Conservation (phyloP, 225 moss, liverwort and hornwort genomes). For the Pseudoscleropodium purum region DNA sequence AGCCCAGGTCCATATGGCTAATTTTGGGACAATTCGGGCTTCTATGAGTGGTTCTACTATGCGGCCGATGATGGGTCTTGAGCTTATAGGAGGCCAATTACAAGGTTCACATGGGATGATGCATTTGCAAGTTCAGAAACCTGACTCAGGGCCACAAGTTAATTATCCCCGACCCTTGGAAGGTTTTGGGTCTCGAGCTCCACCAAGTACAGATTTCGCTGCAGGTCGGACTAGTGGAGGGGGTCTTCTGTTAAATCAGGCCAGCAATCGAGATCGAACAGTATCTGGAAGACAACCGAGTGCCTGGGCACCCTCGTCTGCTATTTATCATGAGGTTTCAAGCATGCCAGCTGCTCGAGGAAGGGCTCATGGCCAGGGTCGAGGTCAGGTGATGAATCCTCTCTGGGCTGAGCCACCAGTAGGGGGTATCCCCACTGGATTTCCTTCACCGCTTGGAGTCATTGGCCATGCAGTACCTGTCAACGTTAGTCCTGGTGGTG, state of each 20-base stretch:
- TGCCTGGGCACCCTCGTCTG: slow-evolving; percentile 37
- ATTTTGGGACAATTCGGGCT: slow-evolving; percentile 45
- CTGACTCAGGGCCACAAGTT: slow-evolving; percentile 40
- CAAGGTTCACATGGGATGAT: slow-evolving; percentile 49
- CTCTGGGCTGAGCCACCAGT: slow-evolving; percentile 48
- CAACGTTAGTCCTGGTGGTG: slow-evolving; percentile 23
- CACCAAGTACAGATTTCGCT: slow-evolving; percentile 23
- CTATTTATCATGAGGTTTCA: slow-evolving; percentile 30
- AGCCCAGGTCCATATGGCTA: slow-evolving; percentile 38
- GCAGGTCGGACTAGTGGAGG: slow-evolving; percentile 29
- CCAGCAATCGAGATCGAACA: slow-evolving; percentile 30
- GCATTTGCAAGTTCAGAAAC: slow-evolving; percentile 53
- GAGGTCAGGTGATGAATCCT: slow-evolving; percentile 35
- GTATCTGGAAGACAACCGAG: slow-evolving; percentile 39
- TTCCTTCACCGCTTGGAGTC: slow-evolving; percentile 29
- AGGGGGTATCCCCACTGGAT: slow-evolving; percentile 29
- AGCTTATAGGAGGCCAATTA: slow-evolving; percentile 39
- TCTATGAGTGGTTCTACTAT: slow-evolving; percentile 35
- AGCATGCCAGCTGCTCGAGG: slow-evolving; percentile 29
- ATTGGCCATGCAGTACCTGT: slow-evolving; percentile 32
- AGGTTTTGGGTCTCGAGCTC: slow-evolving; percentile 32
- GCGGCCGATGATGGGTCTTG: slow-evolving; percentile 55
- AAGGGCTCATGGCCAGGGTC: slow-evolving; percentile 42
- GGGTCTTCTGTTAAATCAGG: slow-evolving; percentile 32
- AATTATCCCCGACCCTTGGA: slow-evolving; percentile 50